phyloP scores from a whole-genome alignment of 495 filamentous ascomycete species.

The Halenospora varia region DNA sequence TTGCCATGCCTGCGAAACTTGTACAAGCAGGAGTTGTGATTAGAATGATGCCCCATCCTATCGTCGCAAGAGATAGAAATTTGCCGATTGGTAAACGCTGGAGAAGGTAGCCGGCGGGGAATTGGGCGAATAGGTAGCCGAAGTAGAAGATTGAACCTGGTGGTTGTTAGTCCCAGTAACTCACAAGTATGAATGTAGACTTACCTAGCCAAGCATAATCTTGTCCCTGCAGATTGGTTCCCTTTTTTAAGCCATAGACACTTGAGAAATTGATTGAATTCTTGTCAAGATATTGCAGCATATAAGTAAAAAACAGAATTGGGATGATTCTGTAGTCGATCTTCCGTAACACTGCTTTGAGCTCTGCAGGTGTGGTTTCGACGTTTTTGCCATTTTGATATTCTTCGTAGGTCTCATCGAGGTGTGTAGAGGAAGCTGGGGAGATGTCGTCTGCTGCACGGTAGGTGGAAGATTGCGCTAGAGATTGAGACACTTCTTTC shows the following conservation, averaged over 20 bases:
- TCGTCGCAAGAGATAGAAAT: constrained; percentile 29
- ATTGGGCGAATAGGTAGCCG: constrained; percentile 39
- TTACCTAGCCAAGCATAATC: constrained; percentile 50
- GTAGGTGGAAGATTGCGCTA: background rate
- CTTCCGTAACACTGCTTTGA: constrained; percentile 43
- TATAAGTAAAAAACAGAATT: constrained; percentile 51
- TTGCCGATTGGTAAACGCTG: constrained; percentile 46
- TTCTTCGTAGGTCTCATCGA: constrained; percentile 43
- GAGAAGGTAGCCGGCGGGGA: constrained; percentile 45
- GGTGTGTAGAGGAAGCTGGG: constrained; percentile 27
- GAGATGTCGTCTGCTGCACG: constrained; percentile 10
- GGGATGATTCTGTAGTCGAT: constrained; percentile 54
- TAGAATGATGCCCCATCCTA: constrained; percentile 22
- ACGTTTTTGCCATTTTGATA: constrained; percentile 36
- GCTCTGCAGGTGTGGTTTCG: constrained; percentile 30
- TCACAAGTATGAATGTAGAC: background rate
- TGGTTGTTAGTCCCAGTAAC: background rate
- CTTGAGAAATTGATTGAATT: constrained; percentile 54
- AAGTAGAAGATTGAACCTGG: constrained; percentile 28
- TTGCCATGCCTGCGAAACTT: constrained; percentile 34
- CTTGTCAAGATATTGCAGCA: constrained; percentile 58
- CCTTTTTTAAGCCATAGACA: constrained; percentile 52
- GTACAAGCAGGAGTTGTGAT: constrained; percentile 26
- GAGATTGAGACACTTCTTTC: background rate
- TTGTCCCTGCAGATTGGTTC: constrained; percentile 46